Conservation (phyloP, 805 yeast species). For the Suhomyces sp. region DNA sequence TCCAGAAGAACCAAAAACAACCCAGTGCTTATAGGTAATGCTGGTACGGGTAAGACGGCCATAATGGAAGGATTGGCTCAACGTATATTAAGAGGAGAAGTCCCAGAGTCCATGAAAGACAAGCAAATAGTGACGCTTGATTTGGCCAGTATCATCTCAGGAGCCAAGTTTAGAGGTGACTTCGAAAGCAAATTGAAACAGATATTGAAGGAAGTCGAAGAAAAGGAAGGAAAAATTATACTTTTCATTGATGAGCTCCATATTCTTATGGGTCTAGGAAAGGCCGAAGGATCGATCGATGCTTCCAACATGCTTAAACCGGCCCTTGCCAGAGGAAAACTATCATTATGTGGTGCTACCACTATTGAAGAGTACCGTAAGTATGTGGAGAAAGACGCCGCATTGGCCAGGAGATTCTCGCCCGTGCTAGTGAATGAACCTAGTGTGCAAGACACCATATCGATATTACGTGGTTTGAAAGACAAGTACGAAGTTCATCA, state of each 20-base stretch:
- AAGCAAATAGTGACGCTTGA: slow-evolving; percentile 83
- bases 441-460: slow-evolving; percentile 82
- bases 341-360: slow-evolving; percentile 95
- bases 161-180: slow-evolving; percentile 95
- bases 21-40: slow-evolving; percentile 92
- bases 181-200: slow-evolving; percentile 86
- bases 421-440: slow-evolving; percentile 87
- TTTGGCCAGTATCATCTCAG: slow-evolving; percentile 84
- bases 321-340: slow-evolving; percentile 84
- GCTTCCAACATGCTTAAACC: slow-evolving; percentile 93
- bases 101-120: slow-evolving; percentile 89
- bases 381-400: slow-evolving; percentile 94
- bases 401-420: slow-evolving; percentile 90
- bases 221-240: slow-evolving; percentile 69
- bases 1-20: slow-evolving; percentile 93
- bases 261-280: slow-evolving; percentile 84
- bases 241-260: slow-evolving; percentile 91
- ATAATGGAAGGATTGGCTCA: slow-evolving; percentile 96
- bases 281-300: slow-evolving; percentile 92
- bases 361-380: slow-evolving; percentile 90
- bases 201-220: slow-evolving; percentile 80
- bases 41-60: slow-evolving; percentile 98
- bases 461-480: slow-evolving; percentile 88
- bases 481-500: slow-evolving; percentile 96
- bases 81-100: slow-evolving; percentile 85